These are phyloP conservation scores for Blastocladiella emersonii DNA, from an alignment of 371 early-diverging fungal genomes.

Conservation along the genomic window DNA sequence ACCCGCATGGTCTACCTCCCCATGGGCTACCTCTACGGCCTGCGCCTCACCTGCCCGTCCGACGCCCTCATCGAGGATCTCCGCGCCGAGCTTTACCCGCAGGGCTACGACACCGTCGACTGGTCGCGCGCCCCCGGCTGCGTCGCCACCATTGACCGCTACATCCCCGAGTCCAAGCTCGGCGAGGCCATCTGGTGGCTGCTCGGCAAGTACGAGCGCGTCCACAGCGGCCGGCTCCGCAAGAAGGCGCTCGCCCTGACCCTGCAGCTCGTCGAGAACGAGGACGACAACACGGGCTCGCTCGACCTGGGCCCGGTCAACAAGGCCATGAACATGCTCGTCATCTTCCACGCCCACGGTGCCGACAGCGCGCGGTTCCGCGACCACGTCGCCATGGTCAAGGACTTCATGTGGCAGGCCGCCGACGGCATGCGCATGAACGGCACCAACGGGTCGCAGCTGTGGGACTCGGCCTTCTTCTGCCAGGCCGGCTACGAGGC, in stretches of 20 bases:
- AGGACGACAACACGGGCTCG: slow-evolving; percentile 78
- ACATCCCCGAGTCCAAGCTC: slow-evolving; percentile 69
- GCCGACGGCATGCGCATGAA: slow-evolving; percentile 86
- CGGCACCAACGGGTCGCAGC: slow-evolving; percentile 95
- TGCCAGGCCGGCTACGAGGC: slow-evolving; percentile 65
- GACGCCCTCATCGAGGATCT: slow-evolving; percentile 51
- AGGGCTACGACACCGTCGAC: slow-evolving; percentile 64
- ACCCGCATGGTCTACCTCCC: slow-evolving; percentile 77
- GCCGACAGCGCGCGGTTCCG: slow-evolving; percentile 60
- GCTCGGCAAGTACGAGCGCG: slow-evolving; percentile 10
- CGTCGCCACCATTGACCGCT: slow-evolving; percentile 66
- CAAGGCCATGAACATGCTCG: slow-evolving; percentile 82
- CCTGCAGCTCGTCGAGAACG: slow-evolving; percentile 64
- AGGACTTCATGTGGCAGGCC: slow-evolving; percentile 83
- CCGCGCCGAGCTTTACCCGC: slow-evolving; percentile 69
- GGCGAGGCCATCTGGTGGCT: slow-evolving; percentile 49
- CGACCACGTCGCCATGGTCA: slow-evolving; percentile 51
- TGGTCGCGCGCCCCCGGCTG: slow-evolving; percentile 74
- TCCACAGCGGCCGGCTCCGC: slow-evolving; percentile 38
- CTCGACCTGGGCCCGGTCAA: slow-evolving; percentile 86
- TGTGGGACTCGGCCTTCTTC: slow-evolving; percentile 90
- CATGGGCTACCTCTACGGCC: slow-evolving; percentile 86
- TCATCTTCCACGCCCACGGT: slow-evolving; percentile 70
- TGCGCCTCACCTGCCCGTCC: slow-evolving; percentile 38
- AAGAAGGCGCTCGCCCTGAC: slow-evolving; percentile 55